Conservation (phyloP, 1,284 basidiomycete species). For the Heliocybe sulcata region DNA sequence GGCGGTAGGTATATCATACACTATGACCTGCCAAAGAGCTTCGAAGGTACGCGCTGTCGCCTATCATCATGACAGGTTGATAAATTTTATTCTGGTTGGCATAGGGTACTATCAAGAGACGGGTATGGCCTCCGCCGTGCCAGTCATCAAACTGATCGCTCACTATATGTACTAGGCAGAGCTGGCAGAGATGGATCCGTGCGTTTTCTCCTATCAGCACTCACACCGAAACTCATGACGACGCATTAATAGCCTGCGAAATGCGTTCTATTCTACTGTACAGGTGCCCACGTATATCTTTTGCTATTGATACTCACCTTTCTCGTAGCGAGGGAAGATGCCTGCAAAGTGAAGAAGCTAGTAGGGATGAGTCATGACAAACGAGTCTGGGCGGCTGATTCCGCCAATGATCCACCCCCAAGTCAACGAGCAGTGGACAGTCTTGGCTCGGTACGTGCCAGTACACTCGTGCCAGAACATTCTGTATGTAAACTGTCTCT, state of each 20-base stretch:
- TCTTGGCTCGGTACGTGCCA: conserved; percentile 46
- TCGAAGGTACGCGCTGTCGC: conserved; percentile 52
- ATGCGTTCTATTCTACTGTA: conserved; percentile 80
- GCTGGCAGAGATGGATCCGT: conserved; percentile 82
- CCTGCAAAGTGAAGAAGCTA: conserved; percentile 42
- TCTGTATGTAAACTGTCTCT: neutral
- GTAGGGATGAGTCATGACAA: conserved; percentile 42
- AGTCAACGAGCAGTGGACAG: conserved; percentile 64
- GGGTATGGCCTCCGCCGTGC: conserved; percentile 30
- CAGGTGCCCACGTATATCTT: conserved; percentile 13
- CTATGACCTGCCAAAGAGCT: conserved; percentile 76
- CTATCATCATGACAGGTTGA: neutral
- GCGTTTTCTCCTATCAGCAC: conserved; percentile 17
- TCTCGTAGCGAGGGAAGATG: conserved; percentile 71
- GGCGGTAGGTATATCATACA: conserved; percentile 62
- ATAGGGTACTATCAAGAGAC: conserved; percentile 88
- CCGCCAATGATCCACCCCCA: conserved; percentile 45
- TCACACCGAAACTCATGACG: conserved; percentile 1
- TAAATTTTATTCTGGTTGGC: neutral
- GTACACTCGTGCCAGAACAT: neutral
- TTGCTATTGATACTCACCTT: neutral
- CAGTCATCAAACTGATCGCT: neutral
- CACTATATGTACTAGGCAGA: conserved; percentile 36
- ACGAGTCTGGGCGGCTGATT: conserved; percentile 30
- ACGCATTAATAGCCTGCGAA: conserved; percentile 51